These are phyloP conservation scores for Stylonectria norvegica DNA, from an alignment of 2,329 filamentous ascomycete genomes.

Conservation along the genomic window DNA sequence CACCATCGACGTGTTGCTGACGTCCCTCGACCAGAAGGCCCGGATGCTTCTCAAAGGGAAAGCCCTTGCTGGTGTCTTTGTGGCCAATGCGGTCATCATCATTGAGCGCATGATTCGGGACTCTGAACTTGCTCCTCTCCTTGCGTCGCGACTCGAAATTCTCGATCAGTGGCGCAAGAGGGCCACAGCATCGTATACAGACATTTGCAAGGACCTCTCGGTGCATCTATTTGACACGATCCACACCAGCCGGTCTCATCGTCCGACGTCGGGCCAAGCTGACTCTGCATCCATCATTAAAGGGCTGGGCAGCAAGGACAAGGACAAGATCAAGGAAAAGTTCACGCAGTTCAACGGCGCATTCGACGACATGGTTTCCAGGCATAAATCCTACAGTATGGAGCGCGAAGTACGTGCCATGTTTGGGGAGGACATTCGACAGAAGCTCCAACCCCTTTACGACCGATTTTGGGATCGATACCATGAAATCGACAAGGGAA, in stretches of 20 bases:
- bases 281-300: constrained; percentile 86
- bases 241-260: constrained; percentile 73
- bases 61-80: constrained; percentile 77
- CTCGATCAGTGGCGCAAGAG: constrained; percentile 87
- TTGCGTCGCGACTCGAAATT: constrained; percentile 62
- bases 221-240: constrained; percentile 84
- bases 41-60: constrained; percentile 72
- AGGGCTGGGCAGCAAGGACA: constrained; percentile 80
- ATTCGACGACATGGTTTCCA: constrained; percentile 83
- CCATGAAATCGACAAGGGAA: constrained; percentile 95
- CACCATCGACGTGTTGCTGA: constrained; percentile 78
- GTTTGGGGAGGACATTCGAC: constrained; percentile 80
- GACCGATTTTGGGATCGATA: constrained; percentile 95
- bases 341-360: constrained; percentile 85
- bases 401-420: constrained; percentile 82
- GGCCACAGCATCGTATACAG: constrained; percentile 74
- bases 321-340: constrained; percentile 94
- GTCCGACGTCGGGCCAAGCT: constrained; percentile 70
- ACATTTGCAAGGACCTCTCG: constrained; percentile 85
- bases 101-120: constrained; percentile 80
- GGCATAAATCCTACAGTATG: constrained; percentile 83
- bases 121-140: constrained; percentile 71
- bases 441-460: constrained; percentile 91
- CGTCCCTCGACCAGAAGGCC: constrained; percentile 70
- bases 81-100: constrained; percentile 82